Evolutionary conservation across 345 rosid species (phyloP).

Genomic region (Cardamine occulta): DNA sequence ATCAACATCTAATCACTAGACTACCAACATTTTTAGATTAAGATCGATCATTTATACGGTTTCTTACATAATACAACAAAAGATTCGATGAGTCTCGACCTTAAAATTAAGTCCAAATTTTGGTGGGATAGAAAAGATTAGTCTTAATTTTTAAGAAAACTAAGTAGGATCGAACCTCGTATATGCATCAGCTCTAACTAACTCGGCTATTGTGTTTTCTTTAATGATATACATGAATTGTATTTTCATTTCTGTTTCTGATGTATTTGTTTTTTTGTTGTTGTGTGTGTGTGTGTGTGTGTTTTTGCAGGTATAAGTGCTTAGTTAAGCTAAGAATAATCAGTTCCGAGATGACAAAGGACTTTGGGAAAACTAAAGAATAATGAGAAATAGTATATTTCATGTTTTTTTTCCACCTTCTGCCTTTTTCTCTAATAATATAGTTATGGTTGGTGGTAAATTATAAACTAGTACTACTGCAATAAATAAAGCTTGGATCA

Average conservation of each 20-base stretch:
- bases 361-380: neutral
- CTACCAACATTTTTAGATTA: neutral
- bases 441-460: neutral
- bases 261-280: neutral
- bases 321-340: conserved; percentile 8
- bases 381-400: neutral
- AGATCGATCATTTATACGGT: neutral
- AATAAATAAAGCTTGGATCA: conserved; percentile 2
- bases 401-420: neutral
- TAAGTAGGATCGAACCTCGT: neutral
- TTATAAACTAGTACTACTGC: neutral
- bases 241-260: neutral
- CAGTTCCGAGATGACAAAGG: neutral
- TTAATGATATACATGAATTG: neutral
- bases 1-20: neutral
- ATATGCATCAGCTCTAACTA: neutral
- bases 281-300: neutral
- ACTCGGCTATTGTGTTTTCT: neutral
- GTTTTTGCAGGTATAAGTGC: conserved; percentile 13
- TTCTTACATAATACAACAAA: neutral
- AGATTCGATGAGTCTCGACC: neutral
- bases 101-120: neutral
- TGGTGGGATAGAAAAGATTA: neutral
- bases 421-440: neutral
- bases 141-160: neutral